Percentiles rank a stretch among this genome's conserved stretches.
Evolutionary conservation across 441 rosid genomes (phyloP).

Genomic region (Populus trichocarpa): DNA sequence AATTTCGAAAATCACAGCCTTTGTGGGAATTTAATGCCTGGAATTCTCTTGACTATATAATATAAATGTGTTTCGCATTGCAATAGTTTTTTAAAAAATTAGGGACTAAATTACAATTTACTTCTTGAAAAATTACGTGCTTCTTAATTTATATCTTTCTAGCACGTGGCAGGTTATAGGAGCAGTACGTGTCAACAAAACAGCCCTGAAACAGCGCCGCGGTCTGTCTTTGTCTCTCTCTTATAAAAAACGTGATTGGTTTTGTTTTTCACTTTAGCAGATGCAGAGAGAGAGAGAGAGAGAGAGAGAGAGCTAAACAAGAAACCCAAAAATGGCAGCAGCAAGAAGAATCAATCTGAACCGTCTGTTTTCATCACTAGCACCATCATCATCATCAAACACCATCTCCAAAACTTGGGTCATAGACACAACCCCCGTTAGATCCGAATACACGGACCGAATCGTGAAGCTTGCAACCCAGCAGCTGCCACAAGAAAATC

Average conservation of each 20-base stretch:
- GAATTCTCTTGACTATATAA: slow-evolving; percentile 37
- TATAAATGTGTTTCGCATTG: slow-evolving; percentile 22
- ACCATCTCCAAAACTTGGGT: neutral
- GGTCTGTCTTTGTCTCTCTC: neutral
- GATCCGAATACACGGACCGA: slow-evolving; percentile 13
- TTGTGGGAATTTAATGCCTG: slow-evolving; percentile 69
- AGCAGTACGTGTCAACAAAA: neutral
- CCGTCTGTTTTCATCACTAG: slow-evolving; percentile 24
- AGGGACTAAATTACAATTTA: too few species aligned
- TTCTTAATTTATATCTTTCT: too few species aligned
- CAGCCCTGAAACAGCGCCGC: neutral
- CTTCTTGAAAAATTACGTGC: too few species aligned
- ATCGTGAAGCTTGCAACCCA: slow-evolving; percentile 18
- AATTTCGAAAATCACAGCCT: slow-evolving; percentile 19
- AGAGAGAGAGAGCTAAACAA: neutral
- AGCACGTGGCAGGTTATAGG: neutral
- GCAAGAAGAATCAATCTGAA: slow-evolving; percentile 18
- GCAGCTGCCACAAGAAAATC: neutral
- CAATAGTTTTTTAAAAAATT: too few species aligned
- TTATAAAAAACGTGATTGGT: neutral
- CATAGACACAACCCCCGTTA: neutral
- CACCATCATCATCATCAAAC: slow-evolving; percentile 10
- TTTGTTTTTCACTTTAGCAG: neutral
- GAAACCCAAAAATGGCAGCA: slow-evolving; percentile 24
- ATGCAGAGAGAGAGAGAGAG: too few species aligned